Base-by-base conservation (phyloP, 345 rosid species). In the Syzygium grande region DNA sequence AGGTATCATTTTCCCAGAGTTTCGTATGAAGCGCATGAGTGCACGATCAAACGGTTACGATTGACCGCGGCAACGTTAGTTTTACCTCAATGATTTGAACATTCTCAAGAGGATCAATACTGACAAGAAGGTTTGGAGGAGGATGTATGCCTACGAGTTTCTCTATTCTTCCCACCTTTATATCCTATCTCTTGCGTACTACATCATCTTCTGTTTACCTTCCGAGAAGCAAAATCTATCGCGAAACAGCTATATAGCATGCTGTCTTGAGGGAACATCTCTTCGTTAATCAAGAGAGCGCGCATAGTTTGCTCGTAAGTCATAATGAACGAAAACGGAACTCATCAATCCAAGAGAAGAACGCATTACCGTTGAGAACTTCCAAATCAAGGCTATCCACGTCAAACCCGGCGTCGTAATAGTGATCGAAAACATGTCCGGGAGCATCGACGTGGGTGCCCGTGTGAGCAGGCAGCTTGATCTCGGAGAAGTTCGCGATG, bases 371-470 rank as follows among this genome's bases (percentile, higher is more conserved):
- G 30, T 89, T 86, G n/a, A 89, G 86, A 9, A 89, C 56, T 49
- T 80, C 88, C 52, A 89, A 84, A 49, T 89, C 88, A 9, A 89
- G 90, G 11, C 88, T 59, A 63, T 89, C 90, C 27, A 89, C 86
- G 38, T 89, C 90, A 25, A 79, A 89, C 86, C 90, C 90, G 11
- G 88, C 88, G 2, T 89, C 90, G 2, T 85, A 88, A 17, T 88
- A 88, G 52, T 54, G 84, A 38, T 89, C 90, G 2, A 22, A 86
- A 49, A 86, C 85, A 49, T 86, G 88, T 34, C 88, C 88, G 0
- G 90, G 90, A 25, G 90, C 88, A 0, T 86, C 90, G 11, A 89
- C 88, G 13, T 89, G 90, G 49, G 90, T 88, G 78, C 90, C 88
- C 6, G 59, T 86, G 86, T 88, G 90, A 29, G 84, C 87, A 27